phyloP scores from a whole-genome alignment of 768 basidiomycete genomes.

The Suillus weaverae region DNA sequence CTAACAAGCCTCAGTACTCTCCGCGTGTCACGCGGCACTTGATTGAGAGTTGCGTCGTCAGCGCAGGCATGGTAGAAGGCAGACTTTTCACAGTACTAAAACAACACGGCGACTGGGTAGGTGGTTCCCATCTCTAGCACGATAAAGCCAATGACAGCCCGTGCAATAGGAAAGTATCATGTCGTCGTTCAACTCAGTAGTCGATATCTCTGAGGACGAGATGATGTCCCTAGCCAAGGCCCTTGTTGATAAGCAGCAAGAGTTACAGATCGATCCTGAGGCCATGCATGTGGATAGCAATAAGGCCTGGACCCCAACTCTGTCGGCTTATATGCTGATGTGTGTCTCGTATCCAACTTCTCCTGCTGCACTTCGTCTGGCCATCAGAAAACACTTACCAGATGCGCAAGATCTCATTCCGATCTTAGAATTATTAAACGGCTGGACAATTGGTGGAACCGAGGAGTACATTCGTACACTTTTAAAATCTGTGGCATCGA shows the following conservation, averaged over 20 bases:
- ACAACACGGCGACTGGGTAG: conserved; percentile 68
- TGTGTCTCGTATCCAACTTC: conserved; percentile 44
- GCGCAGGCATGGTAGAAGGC: conserved; percentile 59
- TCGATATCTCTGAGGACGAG: conserved; percentile 67
- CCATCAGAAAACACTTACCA: conserved; percentile 42
- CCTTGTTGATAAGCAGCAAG: conserved; percentile 42
- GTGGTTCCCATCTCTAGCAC: conserved; percentile 11
- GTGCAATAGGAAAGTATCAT: conserved; percentile 39
- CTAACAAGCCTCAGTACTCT: conserved; percentile 45
- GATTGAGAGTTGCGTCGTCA: conserved; percentile 56
- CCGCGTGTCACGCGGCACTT: conserved; percentile 57
- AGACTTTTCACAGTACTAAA: conserved; percentile 56
- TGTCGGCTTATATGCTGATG: conserved; percentile 38
- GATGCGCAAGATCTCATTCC: conserved; percentile 39
- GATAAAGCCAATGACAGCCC: neutral
- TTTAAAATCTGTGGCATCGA: conserved; percentile 5
- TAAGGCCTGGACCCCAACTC: conserved; percentile 30
- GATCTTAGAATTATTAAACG: conserved; percentile 28
- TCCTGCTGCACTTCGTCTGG: conserved; percentile 39
- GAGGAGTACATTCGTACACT: conserved; percentile 10
- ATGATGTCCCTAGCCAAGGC: conserved; percentile 52
- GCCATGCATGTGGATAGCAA: conserved; percentile 40
- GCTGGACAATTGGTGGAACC: conserved; percentile 42
- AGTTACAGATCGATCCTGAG: conserved; percentile 14
- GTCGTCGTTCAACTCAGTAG: conserved; percentile 51